Evolutionary conservation across 2,329 filamentous ascomycete species (phyloP).

Genomic region (Penicillium sp.): DNA sequence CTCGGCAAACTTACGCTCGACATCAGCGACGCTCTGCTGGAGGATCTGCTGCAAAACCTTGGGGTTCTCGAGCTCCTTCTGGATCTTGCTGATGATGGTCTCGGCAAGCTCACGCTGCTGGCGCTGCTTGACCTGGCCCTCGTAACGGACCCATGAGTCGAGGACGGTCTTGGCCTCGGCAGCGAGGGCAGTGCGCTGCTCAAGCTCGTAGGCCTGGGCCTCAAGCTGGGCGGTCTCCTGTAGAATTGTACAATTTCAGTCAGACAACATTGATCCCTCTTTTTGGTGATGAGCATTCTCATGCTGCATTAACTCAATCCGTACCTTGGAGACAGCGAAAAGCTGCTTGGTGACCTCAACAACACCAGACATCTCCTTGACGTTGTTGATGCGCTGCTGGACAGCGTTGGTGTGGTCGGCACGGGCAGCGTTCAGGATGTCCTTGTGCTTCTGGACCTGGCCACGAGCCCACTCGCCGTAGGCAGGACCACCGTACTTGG

Average conservation of each 20-base stretch:
- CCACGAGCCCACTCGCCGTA: constrained; percentile 89
- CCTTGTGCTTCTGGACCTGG: constrained; percentile 87
- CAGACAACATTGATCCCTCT: neutral
- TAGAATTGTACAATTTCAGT: constrained; percentile 6
- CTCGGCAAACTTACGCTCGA: constrained; percentile 68
- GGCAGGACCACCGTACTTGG: constrained; percentile 86
- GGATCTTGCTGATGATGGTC: constrained; percentile 90
- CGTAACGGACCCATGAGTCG: constrained; percentile 98
- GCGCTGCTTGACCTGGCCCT: constrained; percentile 96
- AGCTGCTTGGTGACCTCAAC: constrained; percentile 95
- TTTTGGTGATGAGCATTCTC: no score
- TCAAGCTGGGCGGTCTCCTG: constrained; percentile 96
- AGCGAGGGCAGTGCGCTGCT: constrained; percentile 90
- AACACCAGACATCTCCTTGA: constrained; percentile 89
- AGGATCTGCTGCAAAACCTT: constrained; percentile 96
- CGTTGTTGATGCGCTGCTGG: constrained; percentile 86
- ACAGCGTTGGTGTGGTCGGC: constrained; percentile 93
- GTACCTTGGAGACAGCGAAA: constrained; percentile 96
- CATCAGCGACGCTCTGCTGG: constrained; percentile 89
- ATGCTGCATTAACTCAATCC: neutral
- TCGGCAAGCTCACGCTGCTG: constrained; percentile 96
- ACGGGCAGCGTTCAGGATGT: constrained; percentile 88
- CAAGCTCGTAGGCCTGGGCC: constrained; percentile 91
- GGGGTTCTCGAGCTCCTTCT: constrained; percentile 97
- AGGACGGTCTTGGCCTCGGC: constrained; percentile 91